Evolutionary conservation across 352 stramenopile genomes (phyloP).

Genomic region (Phytophthora sojae): DNA sequence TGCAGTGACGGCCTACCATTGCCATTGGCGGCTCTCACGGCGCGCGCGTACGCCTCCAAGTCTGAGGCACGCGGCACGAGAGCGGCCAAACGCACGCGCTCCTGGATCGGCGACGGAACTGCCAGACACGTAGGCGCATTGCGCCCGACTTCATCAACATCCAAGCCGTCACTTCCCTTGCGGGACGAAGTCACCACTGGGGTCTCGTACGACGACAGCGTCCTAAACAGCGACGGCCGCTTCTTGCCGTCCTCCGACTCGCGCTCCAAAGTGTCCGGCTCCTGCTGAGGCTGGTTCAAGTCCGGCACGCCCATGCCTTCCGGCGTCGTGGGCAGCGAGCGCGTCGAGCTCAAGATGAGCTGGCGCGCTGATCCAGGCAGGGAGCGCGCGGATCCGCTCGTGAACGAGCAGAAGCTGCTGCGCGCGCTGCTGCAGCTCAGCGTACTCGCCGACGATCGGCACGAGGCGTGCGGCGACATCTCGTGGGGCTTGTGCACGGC

Average conservation of each 20-base stretch:
- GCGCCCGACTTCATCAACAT: slow-evolving; percentile 34
- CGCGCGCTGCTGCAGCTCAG: slow-evolving; percentile 42
- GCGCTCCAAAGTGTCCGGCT: slow-evolving; percentile 43
- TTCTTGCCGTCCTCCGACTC: slow-evolving; percentile 56
- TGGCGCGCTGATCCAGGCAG: slow-evolving; percentile 38
- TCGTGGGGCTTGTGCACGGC: slow-evolving; percentile 34
- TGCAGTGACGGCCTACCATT: slow-evolving; percentile 30
- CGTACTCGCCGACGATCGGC: slow-evolving; percentile 48
- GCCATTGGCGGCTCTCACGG: slow-evolving; percentile 31
- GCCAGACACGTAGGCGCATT: slow-evolving; percentile 26
- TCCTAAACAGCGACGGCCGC: slow-evolving; percentile 70
- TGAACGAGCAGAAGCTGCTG: slow-evolving; percentile 43
- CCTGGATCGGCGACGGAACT: slow-evolving; percentile 71
- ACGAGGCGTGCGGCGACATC: slow-evolving; percentile 35
- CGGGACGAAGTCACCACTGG: slow-evolving; percentile 55
- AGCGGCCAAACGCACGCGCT: slow-evolving; percentile 65
- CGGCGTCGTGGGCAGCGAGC: slow-evolving; percentile 61
- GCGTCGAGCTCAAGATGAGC: slow-evolving; percentile 36
- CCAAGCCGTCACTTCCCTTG: slow-evolving; percentile 53
- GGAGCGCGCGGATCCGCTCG: slow-evolving; percentile 32
- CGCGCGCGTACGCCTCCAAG: slow-evolving; percentile 62
- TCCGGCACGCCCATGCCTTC: slow-evolving; percentile 37
- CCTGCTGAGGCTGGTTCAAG: slow-evolving; percentile 40
- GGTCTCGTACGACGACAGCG: slow-evolving; percentile 83
- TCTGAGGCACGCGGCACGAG: slow-evolving; percentile 59